These are phyloP conservation scores for Mimosa bimucronata DNA, from an alignment of 306 rosid genomes.

Conservation along the genomic window DNA sequence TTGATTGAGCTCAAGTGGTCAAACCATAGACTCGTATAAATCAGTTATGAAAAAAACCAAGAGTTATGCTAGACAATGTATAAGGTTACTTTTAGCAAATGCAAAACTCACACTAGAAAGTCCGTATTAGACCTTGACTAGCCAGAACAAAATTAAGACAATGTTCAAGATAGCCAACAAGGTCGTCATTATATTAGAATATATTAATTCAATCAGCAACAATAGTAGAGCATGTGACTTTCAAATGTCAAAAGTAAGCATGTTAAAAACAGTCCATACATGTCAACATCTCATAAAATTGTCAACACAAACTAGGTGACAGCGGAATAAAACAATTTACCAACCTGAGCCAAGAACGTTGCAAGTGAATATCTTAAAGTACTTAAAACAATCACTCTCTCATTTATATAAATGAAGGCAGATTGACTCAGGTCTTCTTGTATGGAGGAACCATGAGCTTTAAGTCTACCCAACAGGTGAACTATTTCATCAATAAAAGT, in stretches of 20 bases:
- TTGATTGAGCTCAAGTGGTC: not conserved
- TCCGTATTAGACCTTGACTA: too few species aligned
- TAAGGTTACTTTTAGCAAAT: too few species aligned
- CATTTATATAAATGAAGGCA: slow-evolving; percentile 69
- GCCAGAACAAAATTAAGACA: too few species aligned
- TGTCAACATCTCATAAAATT: not conserved
- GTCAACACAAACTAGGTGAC: too few species aligned
- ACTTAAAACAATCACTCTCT: slow-evolving; percentile 63
- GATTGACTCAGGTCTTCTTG: slow-evolving; percentile 53
- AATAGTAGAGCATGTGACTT: not conserved
- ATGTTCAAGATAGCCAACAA: not conserved
- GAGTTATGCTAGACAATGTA: too few species aligned
- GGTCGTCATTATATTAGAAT: not conserved
- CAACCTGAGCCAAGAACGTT: slow-evolving; percentile 82
- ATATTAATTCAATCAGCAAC: not conserved
- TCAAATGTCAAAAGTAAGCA: not conserved
- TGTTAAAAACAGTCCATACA: not conserved
- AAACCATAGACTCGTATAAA: not conserved
- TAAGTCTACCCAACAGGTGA: slow-evolving; percentile 53
- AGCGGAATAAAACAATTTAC: too few species aligned
- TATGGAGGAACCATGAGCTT: slow-evolving; percentile 55
- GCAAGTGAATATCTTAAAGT: slow-evolving; percentile 71
- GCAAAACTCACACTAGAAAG: too few species aligned
- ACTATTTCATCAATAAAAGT: slow-evolving; percentile 69
- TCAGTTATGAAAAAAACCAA: not conserved